phyloP scores from a whole-genome alignment of 345 rosid genomes.

The Kandelia obovata region DNA sequence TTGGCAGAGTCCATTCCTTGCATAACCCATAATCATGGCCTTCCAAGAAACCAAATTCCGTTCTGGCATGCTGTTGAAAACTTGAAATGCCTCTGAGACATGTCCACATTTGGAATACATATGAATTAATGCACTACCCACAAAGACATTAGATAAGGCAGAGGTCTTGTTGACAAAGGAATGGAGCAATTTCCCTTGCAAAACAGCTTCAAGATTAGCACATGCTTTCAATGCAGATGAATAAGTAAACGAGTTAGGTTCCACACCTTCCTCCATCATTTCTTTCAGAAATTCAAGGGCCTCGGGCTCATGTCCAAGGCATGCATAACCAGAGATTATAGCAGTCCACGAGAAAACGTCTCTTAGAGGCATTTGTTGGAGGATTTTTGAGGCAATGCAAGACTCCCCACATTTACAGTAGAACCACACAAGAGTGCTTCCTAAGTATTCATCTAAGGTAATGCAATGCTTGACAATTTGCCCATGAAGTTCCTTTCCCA shows the following conservation, averaged over 20 bases:
- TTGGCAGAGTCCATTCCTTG: constrained; percentile 62
- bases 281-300: constrained; percentile 69
- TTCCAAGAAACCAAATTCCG: constrained; percentile 73
- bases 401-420: constrained; percentile 77
- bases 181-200: constrained; percentile 63
- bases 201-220: constrained; percentile 61
- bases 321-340: constrained; percentile 74
- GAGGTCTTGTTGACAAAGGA: constrained; percentile 73
- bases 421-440: constrained; percentile 79
- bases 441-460: constrained; percentile 50
- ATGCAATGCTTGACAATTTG: constrained; percentile 54
- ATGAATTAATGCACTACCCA: constrained; percentile 74
- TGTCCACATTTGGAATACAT: constrained; percentile 87
- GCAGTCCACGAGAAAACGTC: constrained; percentile 95
- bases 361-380: constrained; percentile 64
- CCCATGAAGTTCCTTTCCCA: constrained; percentile 78
- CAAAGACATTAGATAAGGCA: constrained; percentile 59
- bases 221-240: constrained; percentile 86
- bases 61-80: constrained; percentile 75
- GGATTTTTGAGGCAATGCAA: constrained; percentile 52
- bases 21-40: constrained; percentile 78
- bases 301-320: constrained; percentile 68
- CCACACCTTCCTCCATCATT: constrained; percentile 84
- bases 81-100: constrained; percentile 63
- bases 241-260: constrained; percentile 75